Evolutionary conservation across 352 stramenopile genomes (phyloP), one percentile per base, ranked within the genome.

Genomic region (Phytophthora hibernalis): DNA sequence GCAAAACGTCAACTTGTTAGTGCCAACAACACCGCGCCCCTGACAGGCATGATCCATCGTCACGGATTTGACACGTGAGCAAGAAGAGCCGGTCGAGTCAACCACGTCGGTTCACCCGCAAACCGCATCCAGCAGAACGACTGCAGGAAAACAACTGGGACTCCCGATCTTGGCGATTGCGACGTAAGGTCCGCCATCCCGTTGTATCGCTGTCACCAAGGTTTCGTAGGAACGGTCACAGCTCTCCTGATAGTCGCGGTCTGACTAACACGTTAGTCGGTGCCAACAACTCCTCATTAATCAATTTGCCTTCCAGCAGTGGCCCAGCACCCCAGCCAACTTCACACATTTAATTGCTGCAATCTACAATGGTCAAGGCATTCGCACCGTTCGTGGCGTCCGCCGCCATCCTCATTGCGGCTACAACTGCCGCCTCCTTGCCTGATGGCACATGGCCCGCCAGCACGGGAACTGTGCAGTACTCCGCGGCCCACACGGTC

Each of bases 401-500:
- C 15, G 28, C 28, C 28, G 57, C 57, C 3, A 38, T 66, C n/a
- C 49, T 59, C 22, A 11, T 67, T 22, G 49, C 59, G 20, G 50
- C 33, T 7, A 21, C 49, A 1, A 61, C 49, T 10, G 48, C 49
- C 7, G 50, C 54, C 21, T 65, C 48, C 10, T n/a, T 68, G 11
- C 60, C 60, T 11, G 60, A 68, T 24, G 59, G 59, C 50, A 61
- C 59, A 5, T 67, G 59, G 59, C 50, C 59, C 22, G 12, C 58
- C 15, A 60, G 53, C 61, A 64, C 44, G 1, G 61, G 61, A 6
- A 50, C 24, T 12, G 45, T 62, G 9, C 53, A 60, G 31, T 71
- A 57, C 61, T 22, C 40, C 7, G 66, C 61, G 33, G 56, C 76
- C 2, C 61, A 69, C 24, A 64, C 74, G 22, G 63, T 83, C 31